These are phyloP conservation scores for Raphanus hybrid DNA, from an alignment of 441 rosid genomes.

Conservation along the genomic window DNA sequence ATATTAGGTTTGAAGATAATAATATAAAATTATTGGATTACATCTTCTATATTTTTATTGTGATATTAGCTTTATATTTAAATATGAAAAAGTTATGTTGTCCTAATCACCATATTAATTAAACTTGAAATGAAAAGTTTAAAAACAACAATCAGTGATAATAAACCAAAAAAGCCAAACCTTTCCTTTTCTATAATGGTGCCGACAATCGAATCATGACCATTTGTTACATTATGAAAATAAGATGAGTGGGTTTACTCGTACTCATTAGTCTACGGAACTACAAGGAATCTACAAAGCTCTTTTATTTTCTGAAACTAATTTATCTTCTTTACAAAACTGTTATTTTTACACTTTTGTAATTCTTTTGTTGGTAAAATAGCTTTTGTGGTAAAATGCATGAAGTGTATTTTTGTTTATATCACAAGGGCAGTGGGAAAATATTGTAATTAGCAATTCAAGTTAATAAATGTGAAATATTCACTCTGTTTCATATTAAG, in stretches of 20 bases:
- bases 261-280: slow-evolving; percentile 43
- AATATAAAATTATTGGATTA: no score
- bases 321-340: background rate
- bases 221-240: slow-evolving; percentile 30
- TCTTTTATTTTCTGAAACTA: slow-evolving; percentile 8
- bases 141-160: slow-evolving; percentile 31
- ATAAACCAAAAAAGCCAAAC: slow-evolving; percentile 30
- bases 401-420: background rate
- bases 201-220: slow-evolving; percentile 44
- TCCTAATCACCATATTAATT: slow-evolving; percentile 25
- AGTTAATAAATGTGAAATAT: background rate
- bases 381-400: background rate
- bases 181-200: slow-evolving; percentile 29
- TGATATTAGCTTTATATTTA: no score
- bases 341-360: background rate
- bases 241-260: slow-evolving; percentile 37
- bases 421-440: background rate
- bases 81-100: background rate
- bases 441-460: background rate
- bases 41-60: no score
- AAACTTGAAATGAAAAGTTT: slow-evolving; percentile 28
- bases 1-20: no score
- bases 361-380: no score
- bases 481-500: no score
- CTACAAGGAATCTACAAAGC: slow-evolving; percentile 13